Evolutionary conservation across 139 green algal genomes (phyloP).

Genomic region (Chlorella sp.): DNA sequence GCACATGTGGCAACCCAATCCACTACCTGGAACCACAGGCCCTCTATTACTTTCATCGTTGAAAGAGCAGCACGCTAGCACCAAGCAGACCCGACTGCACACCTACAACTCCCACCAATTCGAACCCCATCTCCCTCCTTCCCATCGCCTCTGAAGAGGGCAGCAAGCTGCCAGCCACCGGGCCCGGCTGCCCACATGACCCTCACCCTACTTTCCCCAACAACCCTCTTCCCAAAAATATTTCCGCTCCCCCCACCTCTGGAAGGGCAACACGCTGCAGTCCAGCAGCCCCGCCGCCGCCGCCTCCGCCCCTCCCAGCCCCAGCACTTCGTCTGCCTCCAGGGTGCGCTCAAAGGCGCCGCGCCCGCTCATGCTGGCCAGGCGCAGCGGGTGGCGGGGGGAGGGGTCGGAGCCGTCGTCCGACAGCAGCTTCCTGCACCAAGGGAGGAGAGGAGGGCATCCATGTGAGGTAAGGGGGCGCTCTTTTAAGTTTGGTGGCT

Average conservation of each 20-base stretch:
- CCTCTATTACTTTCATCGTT: too few species aligned
- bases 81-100: too few species aligned
- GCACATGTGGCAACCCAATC: too few species aligned
- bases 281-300: constrained; percentile 51
- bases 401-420: not conserved
- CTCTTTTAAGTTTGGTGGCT: too few species aligned
- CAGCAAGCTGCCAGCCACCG: too few species aligned
- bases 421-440: constrained; percentile 24
- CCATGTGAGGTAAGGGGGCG: not conserved
- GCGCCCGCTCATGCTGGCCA: constrained; percentile 17
- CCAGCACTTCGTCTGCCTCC: constrained; percentile 20
- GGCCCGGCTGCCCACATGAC: too few species aligned
- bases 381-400: not conserved
- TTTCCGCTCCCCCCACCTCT: not conserved
- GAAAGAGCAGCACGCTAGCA: not conserved
- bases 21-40: too few species aligned
- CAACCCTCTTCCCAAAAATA: not conserved
- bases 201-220: not conserved
- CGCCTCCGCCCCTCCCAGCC: not conserved
- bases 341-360: not conserved
- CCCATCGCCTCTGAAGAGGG: too few species aligned
- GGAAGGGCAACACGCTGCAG: constrained; percentile 71
- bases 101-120: too few species aligned
- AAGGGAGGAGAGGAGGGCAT: not conserved
- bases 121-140: too few species aligned